phyloP scores from a whole-genome alignment of 805 yeast genomes.

The Candida andamanensis region DNA sequence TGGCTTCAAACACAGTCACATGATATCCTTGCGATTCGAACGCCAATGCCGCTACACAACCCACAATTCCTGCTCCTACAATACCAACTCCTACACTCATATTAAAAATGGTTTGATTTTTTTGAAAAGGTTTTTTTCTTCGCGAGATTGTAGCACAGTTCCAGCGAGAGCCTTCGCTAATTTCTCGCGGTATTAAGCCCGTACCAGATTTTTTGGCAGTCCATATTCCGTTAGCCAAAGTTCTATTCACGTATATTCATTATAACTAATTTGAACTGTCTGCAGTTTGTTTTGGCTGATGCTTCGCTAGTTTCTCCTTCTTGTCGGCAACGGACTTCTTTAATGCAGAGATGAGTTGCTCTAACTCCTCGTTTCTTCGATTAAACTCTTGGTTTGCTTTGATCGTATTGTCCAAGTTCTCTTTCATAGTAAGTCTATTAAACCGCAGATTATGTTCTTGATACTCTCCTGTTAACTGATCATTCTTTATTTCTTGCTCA shows the following conservation, averaged over 20 bases:
- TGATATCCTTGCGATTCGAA: constrained; percentile 64
- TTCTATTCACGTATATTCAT: too few relatives aligned
- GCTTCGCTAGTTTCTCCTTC: constrained; percentile 16
- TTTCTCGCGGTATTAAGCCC: too few relatives aligned
- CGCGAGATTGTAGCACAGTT: too few relatives aligned
- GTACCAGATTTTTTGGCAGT: too few relatives aligned
- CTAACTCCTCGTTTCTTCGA: constrained; percentile 27
- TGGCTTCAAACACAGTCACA: constrained; percentile 67
- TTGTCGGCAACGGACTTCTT: constrained; percentile 23
- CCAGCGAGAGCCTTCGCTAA: too few relatives aligned
- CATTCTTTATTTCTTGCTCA: constrained; percentile 17
- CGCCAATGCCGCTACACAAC: constrained; percentile 79
- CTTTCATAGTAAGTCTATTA: constrained; percentile 32
- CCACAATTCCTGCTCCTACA: constrained; percentile 90
- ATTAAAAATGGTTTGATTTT: too few relatives aligned
- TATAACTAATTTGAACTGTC: too few relatives aligned
- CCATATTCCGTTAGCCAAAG: too few relatives aligned
- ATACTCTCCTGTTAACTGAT: constrained; percentile 11
- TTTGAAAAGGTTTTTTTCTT: too few relatives aligned
- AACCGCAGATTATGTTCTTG: constrained; percentile 19
- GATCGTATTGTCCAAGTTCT: constrained; percentile 31
- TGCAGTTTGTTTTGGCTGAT: too few relatives aligned
- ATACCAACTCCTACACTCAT: constrained; percentile 37
- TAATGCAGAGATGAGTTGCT: constrained; percentile 25
- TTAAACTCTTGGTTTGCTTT: constrained; percentile 38